Conservation (phyloP, 2,329 filamentous ascomycete species). For the Sclerotinia borealis region DNA sequence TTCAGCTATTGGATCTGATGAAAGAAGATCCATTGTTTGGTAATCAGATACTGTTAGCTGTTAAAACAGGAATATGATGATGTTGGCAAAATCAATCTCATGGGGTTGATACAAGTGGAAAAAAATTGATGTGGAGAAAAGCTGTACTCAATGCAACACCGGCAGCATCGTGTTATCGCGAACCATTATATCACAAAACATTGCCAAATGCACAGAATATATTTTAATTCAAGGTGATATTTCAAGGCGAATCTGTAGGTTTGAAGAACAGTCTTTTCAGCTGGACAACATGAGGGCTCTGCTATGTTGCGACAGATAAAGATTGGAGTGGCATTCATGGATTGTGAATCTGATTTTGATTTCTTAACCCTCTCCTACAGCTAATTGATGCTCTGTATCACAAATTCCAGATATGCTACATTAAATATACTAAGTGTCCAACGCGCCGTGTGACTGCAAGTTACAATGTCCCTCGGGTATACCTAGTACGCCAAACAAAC, state of each 20-base stretch:
- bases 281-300: too few species aligned
- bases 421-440: not conserved
- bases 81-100: not conserved
- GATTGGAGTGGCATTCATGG: not conserved
- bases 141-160: not conserved
- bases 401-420: not conserved
- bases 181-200: not conserved
- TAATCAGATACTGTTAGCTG: not conserved
- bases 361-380: not conserved
- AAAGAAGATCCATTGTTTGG: not conserved
- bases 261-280: not conserved
- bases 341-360: not conserved
- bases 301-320: too few species aligned
- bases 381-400: not conserved
- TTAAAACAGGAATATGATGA: not conserved
- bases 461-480: constrained; percentile 2
- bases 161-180: not conserved
- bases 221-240: not conserved
- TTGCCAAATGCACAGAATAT: not conserved
- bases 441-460: not conserved
- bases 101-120: not conserved
- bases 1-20: constrained; percentile 40
- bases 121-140: constrained; percentile 5
- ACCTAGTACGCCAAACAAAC: constrained; percentile 9
- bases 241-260: not conserved